Percentiles rank a stretch among this genome's conserved stretches.
phyloP scores from a whole-genome alignment of 2,329 filamentous ascomycete genomes.

The Apiospora pterosperma region DNA sequence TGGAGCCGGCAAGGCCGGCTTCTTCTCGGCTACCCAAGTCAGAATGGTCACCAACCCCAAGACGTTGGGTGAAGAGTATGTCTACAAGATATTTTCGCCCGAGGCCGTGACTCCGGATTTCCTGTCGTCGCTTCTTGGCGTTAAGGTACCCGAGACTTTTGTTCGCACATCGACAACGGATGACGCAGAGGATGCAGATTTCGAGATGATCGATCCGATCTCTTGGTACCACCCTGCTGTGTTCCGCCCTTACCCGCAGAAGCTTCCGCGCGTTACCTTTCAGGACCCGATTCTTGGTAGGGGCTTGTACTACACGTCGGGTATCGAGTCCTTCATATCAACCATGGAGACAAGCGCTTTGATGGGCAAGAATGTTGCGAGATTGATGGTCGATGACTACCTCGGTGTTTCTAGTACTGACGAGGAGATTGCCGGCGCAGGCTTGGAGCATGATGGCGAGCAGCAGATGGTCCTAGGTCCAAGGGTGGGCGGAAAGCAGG shows the following conservation, averaged over 20 bases:
- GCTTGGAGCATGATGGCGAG: not conserved
- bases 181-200: slow-evolving; percentile 15
- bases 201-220: slow-evolving; percentile 45
- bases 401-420: slow-evolving; percentile 6
- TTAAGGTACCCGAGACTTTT: slow-evolving; percentile 41
- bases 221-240: slow-evolving; percentile 75
- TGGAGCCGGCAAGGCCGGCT: slow-evolving; percentile 69
- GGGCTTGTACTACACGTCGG: slow-evolving; percentile 67
- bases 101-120: slow-evolving; percentile 49
- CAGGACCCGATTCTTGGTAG: slow-evolving; percentile 70
- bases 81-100: slow-evolving; percentile 66
- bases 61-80: slow-evolving; percentile 49
- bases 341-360: slow-evolving; percentile 96
- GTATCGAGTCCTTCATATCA: slow-evolving; percentile 90
- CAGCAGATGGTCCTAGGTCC: not conserved
- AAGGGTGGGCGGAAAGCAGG: not conserved
- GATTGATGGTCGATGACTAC: slow-evolving; percentile 62
- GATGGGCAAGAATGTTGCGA: slow-evolving; percentile 84
- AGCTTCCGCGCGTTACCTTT: slow-evolving; percentile 82
- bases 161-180: slow-evolving; percentile 9
- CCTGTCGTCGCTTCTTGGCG: slow-evolving; percentile 49
- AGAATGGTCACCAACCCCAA: slow-evolving; percentile 59
- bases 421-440: not conserved
- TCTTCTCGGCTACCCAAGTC: slow-evolving; percentile 83
- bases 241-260: slow-evolving; percentile 83